Conservation (phyloP, 331 rosid genomes). For the Rhamnella rubrinervis region DNA sequence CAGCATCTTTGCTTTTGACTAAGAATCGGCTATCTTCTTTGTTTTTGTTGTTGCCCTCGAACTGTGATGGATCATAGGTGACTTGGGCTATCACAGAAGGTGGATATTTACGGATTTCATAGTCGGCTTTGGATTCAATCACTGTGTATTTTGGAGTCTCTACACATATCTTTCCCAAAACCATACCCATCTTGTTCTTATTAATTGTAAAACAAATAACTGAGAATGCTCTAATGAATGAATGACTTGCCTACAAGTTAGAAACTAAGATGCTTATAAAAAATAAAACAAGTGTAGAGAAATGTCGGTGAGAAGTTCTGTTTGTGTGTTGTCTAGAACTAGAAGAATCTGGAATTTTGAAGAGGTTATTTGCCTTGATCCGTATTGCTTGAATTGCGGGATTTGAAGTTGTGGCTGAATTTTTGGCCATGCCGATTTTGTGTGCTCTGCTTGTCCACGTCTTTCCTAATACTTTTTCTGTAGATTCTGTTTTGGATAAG, state of each 20-base stretch:
- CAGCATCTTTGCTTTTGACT: conserved; percentile 55
- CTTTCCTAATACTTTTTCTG: too few species aligned
- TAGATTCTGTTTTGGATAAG: too few species aligned
- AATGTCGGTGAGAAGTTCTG: neutral
- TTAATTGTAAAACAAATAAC: neutral
- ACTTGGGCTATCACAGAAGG: conserved; percentile 71
- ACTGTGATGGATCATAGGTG: conserved; percentile 67
- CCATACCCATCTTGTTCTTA: conserved; percentile 56
- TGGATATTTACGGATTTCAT: conserved; percentile 65
- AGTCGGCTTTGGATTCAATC: conserved; percentile 46
- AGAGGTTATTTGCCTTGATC: neutral
- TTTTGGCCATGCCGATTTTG: neutral
- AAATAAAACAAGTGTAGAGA: too few species aligned
- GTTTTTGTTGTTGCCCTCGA: conserved; percentile 45
- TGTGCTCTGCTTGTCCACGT: conserved; percentile 32
- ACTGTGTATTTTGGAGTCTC: conserved; percentile 61
- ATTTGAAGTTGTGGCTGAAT: conserved; percentile 12
- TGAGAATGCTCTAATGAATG: too few species aligned
- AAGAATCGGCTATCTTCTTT: too few species aligned
- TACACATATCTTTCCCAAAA: conserved; percentile 65
- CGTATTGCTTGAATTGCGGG: conserved; percentile 13
- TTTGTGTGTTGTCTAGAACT: too few species aligned
- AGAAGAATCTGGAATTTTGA: neutral
- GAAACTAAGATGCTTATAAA: neutral
- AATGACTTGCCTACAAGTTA: neutral